A percentile compares a stretch with the other conserved stretches of the same genome.
phyloP scores from a whole-genome alignment of 805 yeast genomes.

The Kazachstania kunashirensis region DNA sequence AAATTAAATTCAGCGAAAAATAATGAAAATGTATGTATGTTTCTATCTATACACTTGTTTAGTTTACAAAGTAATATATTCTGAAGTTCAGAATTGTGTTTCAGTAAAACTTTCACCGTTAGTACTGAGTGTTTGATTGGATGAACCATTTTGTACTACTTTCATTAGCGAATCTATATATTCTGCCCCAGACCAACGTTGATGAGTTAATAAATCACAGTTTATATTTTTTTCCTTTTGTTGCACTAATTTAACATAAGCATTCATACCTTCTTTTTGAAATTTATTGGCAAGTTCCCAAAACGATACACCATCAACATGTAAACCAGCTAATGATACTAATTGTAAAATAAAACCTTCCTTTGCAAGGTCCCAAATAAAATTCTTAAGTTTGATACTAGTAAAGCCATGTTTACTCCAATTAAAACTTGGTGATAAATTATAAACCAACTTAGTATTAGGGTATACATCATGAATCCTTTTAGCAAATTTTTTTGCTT shows the following conservation, averaged over 20 bases:
- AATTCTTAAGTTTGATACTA: slow-evolving; percentile 36
- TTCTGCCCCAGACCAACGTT: slow-evolving; percentile 55
- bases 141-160: slow-evolving; percentile 35
- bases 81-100: slow-evolving; percentile 15
- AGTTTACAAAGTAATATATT: too few relatives aligned
- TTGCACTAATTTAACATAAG: slow-evolving; percentile 47
- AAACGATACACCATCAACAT: slow-evolving; percentile 42
- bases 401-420: slow-evolving; percentile 50
- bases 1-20: too few relatives aligned
- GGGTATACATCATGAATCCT: slow-evolving; percentile 41
- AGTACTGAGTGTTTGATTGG: slow-evolving; percentile 34
- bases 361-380: slow-evolving; percentile 46
- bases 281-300: slow-evolving; percentile 43
- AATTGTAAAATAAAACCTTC: slow-evolving; percentile 50
- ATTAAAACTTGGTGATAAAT: slow-evolving; percentile 51
- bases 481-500: slow-evolving; percentile 40
- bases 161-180: slow-evolving; percentile 38
- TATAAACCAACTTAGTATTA: slow-evolving; percentile 47
- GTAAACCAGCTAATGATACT: slow-evolving; percentile 53
- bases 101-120: slow-evolving; percentile 39
- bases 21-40: too few relatives aligned
- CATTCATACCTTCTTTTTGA: slow-evolving; percentile 46
- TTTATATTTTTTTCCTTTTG: slow-evolving; percentile 35
- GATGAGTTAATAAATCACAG: slow-evolving; percentile 50
- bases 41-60: too few relatives aligned